These are phyloP conservation scores for Bipolaris sorokiniana DNA, from an alignment of 2,329 filamentous ascomycete species.

Conservation along the genomic window DNA sequence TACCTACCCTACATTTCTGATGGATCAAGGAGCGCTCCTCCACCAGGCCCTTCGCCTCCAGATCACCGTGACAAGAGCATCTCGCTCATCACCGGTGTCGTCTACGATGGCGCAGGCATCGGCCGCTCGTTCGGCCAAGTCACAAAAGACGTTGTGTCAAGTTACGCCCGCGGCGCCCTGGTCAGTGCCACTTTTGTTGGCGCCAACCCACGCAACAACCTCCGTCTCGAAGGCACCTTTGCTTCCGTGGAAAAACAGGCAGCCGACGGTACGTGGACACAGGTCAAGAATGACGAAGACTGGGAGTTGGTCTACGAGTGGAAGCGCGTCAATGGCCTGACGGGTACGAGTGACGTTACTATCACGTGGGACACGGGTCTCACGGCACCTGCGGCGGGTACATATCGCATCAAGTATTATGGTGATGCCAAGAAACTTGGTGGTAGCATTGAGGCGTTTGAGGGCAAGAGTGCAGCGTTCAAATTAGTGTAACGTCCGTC, in stretches of 20 bases:
- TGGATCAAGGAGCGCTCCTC: slow-evolving; percentile 34
- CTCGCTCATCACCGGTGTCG: slow-evolving; percentile 79
- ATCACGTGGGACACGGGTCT: slow-evolving; percentile 77
- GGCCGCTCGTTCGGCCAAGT: slow-evolving; percentile 75
- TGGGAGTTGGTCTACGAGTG: slow-evolving; percentile 85
- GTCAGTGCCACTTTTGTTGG: slow-evolving; percentile 77
- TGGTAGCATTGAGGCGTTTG: slow-evolving; percentile 69
- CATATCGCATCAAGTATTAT: slow-evolving; percentile 81
- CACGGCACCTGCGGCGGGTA: slow-evolving; percentile 59
- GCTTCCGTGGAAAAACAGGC: slow-evolving; percentile 73
- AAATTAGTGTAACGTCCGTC: slow-evolving; percentile 7
- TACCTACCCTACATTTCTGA: slow-evolving; percentile 70
- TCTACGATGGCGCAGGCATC: slow-evolving; percentile 71
- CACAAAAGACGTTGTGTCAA: slow-evolving; percentile 58
- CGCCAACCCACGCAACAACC: slow-evolving; percentile 88
- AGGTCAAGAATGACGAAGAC: slow-evolving; percentile 74
- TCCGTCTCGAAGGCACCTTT: slow-evolving; percentile 78
- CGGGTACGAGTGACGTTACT: slow-evolving; percentile 78
- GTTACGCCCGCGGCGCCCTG: slow-evolving; percentile 65
- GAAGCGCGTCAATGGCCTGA: slow-evolving; percentile 71
- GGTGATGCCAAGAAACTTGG: slow-evolving; percentile 76
- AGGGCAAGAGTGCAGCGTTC: slow-evolving; percentile 38
- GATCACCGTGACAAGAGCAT: slow-evolving; percentile 79
- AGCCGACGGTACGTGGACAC: slow-evolving; percentile 63
- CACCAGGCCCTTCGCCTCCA: slow-evolving; percentile 69